Percentiles rank a stretch among this genome's conserved stretches.
These are phyloP conservation scores for Arthrobotrys megalospora DNA, from an alignment of 2,329 filamentous ascomycete species.

Conservation along the genomic window DNA sequence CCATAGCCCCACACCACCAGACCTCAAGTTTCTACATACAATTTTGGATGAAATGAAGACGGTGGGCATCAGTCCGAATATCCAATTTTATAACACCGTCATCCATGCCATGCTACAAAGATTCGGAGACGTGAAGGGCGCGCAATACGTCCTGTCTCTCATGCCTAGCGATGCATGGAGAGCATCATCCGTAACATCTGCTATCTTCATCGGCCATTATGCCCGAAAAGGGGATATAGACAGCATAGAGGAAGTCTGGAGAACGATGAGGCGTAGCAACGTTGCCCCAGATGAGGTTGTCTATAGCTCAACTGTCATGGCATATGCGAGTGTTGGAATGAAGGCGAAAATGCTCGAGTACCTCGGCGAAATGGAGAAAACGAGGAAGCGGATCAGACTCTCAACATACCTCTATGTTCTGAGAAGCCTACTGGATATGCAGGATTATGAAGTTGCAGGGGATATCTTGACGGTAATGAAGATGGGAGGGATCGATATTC, in stretches of 20 bases:
- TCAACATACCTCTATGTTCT: conserved; percentile 28
- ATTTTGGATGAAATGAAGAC: conserved; percentile 39
- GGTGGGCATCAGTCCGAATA: conserved; percentile 35
- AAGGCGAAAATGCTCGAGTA: conserved; percentile 46
- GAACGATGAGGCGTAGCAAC: conserved; percentile 47
- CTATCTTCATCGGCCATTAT: conserved; percentile 50
- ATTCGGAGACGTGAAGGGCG: conserved; percentile 45
- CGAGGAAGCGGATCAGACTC: conserved; percentile 24
- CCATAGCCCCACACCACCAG: conserved; percentile 25
- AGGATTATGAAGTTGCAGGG: conserved; percentile 26
- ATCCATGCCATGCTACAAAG: conserved; percentile 42
- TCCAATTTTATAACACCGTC: conserved; percentile 58
- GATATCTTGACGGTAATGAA: conserved; percentile 31
- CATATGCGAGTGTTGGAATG: conserved; percentile 28
- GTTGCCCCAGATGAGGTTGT: conserved; percentile 53
- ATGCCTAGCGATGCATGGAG: conserved; percentile 57
- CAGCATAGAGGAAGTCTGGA: conserved; percentile 46
- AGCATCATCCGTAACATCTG: conserved; percentile 39
- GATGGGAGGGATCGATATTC: conserved; percentile 13
- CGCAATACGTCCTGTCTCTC: conserved; percentile 43
- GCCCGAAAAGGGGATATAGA: conserved; percentile 19
- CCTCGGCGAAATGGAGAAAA: conserved; percentile 32
- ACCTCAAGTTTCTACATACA: conserved; percentile 19
- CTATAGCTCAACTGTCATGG: conserved; percentile 40
- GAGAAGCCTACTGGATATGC: conserved; percentile 21